phyloP scores from a whole-genome alignment of 2,329 filamentous ascomycete species.

The Claviceps sp. region DNA sequence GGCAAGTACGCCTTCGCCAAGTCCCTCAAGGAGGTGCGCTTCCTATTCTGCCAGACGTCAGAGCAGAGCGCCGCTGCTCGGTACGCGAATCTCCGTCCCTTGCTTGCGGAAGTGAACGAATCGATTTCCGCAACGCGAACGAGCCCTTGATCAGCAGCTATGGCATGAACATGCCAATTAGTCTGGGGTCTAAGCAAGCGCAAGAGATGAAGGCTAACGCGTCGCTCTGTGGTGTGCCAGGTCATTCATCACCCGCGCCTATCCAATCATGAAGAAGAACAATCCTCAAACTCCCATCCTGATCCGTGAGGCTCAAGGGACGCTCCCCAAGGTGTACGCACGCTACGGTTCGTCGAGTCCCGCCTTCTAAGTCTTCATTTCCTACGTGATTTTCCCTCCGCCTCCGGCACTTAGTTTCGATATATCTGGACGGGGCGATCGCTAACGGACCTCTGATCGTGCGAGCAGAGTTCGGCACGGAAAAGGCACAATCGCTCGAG shows the following conservation, averaged over 20 bases:
- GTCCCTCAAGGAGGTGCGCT: slow-evolving; percentile 86
- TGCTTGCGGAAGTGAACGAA: too few relatives aligned
- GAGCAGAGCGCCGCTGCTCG: slow-evolving; percentile 80
- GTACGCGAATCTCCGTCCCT: slow-evolving; percentile 34
- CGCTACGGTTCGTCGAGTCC: slow-evolving; percentile 58
- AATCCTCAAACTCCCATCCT: slow-evolving; percentile 91
- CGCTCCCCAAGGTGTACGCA: slow-evolving; percentile 75
- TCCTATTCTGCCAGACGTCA: slow-evolving; percentile 91
- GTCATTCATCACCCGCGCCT: slow-evolving; percentile 78
- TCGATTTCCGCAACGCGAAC: too few relatives aligned
- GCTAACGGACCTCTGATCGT: neutral
- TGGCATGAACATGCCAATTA: too few relatives aligned
- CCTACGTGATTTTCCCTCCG: neutral
- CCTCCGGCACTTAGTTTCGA: neutral
- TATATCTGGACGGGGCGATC: neutral
- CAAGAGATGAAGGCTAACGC: too few relatives aligned
- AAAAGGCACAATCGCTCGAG: slow-evolving; percentile 45
- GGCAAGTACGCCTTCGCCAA: slow-evolving; percentile 85
- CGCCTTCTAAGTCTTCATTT: neutral
- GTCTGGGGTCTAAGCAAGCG: too few relatives aligned
- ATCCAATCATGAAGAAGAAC: slow-evolving; percentile 98
- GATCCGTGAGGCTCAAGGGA: slow-evolving; percentile 80
- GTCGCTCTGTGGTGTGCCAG: slow-evolving; percentile 29
- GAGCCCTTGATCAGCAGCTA: too few relatives aligned
- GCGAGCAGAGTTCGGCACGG: slow-evolving; percentile 37